Percentiles rank a stretch among this genome's conserved stretches.
Evolutionary conservation across 208 protist genomes (phyloP).

Genomic region (Crithidia brevicula): DNA sequence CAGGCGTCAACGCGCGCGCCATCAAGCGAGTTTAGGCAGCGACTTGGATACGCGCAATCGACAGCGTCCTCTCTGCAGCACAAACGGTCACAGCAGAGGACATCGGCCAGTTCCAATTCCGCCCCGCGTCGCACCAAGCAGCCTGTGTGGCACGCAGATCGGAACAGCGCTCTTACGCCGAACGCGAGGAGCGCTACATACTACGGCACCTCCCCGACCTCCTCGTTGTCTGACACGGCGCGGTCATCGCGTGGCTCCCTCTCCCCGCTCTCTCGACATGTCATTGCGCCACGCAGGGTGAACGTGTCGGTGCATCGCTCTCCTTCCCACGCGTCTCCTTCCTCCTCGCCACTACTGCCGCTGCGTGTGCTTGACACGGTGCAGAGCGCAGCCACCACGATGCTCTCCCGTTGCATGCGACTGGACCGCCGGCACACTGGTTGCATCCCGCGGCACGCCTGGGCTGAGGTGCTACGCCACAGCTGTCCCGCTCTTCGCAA

Average conservation of each 20-base stretch:
- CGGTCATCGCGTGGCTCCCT: neutral
- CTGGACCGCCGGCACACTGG: constrained; percentile 6
- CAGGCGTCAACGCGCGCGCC: neutral
- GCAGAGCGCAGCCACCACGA: constrained; percentile 1
- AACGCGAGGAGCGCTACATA: neutral
- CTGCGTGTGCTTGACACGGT: neutral
- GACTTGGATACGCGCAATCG: constrained; percentile 20
- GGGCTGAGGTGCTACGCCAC: constrained; percentile 10
- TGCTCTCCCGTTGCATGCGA: constrained; percentile 2
- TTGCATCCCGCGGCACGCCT: neutral
- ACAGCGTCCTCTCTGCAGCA: constrained; percentile 21
- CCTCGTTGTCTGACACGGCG: neutral
- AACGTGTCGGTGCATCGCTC: constrained; percentile 3
- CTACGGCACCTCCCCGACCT: neutral
- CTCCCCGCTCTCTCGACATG: neutral
- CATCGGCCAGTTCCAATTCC: too few species aligned
- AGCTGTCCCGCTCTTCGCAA: neutral
- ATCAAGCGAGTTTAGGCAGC: too few species aligned
- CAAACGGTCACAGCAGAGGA: neutral
- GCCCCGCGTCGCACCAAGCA: constrained; percentile 3
- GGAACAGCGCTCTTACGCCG: too few species aligned
- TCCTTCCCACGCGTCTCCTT: neutral
- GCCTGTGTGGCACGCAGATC: constrained; percentile 15
- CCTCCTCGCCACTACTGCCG: neutral
- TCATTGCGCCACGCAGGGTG: constrained; percentile 1